phyloP scores from a whole-genome alignment of 805 yeast species.

The Debaryomyces hansenii region DNA sequence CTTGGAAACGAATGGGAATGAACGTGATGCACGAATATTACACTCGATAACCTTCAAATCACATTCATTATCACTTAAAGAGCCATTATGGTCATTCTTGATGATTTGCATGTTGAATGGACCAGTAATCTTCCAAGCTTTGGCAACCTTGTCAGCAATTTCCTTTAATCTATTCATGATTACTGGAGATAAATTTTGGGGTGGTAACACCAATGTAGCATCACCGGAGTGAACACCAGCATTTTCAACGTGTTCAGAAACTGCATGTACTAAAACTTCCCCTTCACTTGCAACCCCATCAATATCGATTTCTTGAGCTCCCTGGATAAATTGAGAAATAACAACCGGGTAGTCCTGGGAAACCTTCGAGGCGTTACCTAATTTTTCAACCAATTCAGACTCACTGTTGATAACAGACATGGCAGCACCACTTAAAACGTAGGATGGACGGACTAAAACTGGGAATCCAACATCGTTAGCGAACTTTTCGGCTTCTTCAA shows the following conservation, averaged over 20 bases:
- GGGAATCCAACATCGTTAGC: constrained; percentile 91
- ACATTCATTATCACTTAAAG: constrained; percentile 54
- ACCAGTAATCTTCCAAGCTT: constrained; percentile 94
- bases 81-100: constrained; percentile 64
- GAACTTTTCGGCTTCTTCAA: constrained; percentile 80
- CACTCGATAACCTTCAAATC: constrained; percentile 94
- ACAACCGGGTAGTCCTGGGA: constrained; percentile 98
- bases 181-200: constrained; percentile 69
- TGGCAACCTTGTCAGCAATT: constrained; percentile 90
- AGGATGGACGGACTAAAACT: constrained; percentile 95
- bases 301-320: constrained; percentile 95
- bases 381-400: constrained; percentile 76
- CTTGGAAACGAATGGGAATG: constrained; percentile 98
- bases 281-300: constrained; percentile 96
- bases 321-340: constrained; percentile 91
- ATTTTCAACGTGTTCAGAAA: constrained; percentile 96
- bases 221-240: constrained; percentile 99
- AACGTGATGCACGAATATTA: constrained; percentile 97
- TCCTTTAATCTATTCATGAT: constrained; percentile 74
- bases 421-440: constrained; percentile 97
- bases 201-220: constrained; percentile 93
- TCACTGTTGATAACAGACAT: constrained; percentile 89
- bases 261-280: constrained; percentile 86
- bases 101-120: constrained; percentile 99
- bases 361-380: constrained; percentile 86